Evolutionary conservation across 2,329 filamentous ascomycete genomes (phyloP), one percentile per base, ranked within the genome.

Genomic region (Thelonectria blattea): DNA sequence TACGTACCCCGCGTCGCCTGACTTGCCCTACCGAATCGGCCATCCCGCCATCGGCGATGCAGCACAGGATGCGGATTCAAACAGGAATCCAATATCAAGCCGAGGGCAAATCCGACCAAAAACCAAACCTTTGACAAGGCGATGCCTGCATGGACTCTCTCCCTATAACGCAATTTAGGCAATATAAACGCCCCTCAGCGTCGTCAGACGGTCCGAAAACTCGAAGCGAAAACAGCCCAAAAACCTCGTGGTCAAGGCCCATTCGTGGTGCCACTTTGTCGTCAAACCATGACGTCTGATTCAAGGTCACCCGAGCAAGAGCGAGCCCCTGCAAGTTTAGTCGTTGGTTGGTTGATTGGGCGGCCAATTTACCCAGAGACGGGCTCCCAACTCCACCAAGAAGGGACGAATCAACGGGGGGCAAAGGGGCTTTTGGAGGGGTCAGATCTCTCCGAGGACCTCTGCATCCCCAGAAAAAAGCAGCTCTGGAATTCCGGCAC

Each of bases 381-480:
- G 4, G 32, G 24, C 41, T 48, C 18, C 8, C 17, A 18, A 46
- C 42, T 56, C 49, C 50, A 49, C 56, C 50, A 42, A 41, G 20
- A 42, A 24, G 3, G 10, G 22, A 22, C 39, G 43, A 56, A 52
- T 34, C n/a, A 45, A 32, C 57, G 47, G 34, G 51, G 57, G 39
- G 39, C 2, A 17, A 30, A 12, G 30, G 57, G 17, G 41, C 7
- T 22, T 24, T 9, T 47, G 18, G 64, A 58, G 42, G 62, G 58
- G 54, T 39, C 32, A 60, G 52, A 68, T 65, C 56, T 64, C 54
- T 50, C 46, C 66, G 60, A 67, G 6, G 46, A 64, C 58, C 64
- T 67, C 64, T 37, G 49, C 45, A 58, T 62, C 62, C 66, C 66
- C 66, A 46, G 60, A 62, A 56, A 58, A 60, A 58, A 55, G 43